Evolutionary conservation across 805 yeast species (phyloP), one percentile per base, ranked within the genome.

Genomic region (Blastobotrys terrestris): DNA sequence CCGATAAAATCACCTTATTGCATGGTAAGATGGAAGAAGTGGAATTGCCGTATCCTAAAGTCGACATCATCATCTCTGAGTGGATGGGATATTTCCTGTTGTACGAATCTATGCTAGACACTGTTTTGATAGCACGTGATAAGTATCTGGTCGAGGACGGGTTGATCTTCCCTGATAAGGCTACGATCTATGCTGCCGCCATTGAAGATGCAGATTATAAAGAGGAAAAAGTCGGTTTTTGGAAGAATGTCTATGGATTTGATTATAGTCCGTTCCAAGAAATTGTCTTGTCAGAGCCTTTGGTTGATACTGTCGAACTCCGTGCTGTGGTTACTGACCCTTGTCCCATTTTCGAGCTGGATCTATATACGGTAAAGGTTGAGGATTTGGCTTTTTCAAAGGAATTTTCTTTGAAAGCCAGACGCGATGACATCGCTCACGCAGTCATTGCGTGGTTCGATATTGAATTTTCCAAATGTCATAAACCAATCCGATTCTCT

Each of bases 71-170:
- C 60, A 84, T 94, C 55, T 84, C 94, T 58, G 99, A 94, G 71
- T 94, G 99, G 99, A 94, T 94, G 99, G 99, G 99, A 15, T 94
- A 94, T 71, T 94, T 94, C 65, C 72, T 95, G 61, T 77, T 95
- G 53, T 94, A 92, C 68, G 99, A 94, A 77, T 87, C 96, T 56
- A 94, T 94, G 99, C 78, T 94, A 68, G 98, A 94, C 71, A 89
- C 98, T 22, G 99, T 94, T 22, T 74, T 94, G 60, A 81, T 80
- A 61, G 99, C 99, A 39, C 81, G 99, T 72, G 99, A 94, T 72
- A 82, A 78, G 67, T 95, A 90, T 70, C 65, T 73, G 53, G 82
- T 74, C 43, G 76, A 78, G 63, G 96, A 87, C 49, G 99, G 99
- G 13, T 76, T 92, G 60, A 89, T 94, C 61, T 83, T 92, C 76